Evolutionary conservation across 164 flowering plant species (phyloP).

Genomic region (Taxillus chinensis): DNA sequence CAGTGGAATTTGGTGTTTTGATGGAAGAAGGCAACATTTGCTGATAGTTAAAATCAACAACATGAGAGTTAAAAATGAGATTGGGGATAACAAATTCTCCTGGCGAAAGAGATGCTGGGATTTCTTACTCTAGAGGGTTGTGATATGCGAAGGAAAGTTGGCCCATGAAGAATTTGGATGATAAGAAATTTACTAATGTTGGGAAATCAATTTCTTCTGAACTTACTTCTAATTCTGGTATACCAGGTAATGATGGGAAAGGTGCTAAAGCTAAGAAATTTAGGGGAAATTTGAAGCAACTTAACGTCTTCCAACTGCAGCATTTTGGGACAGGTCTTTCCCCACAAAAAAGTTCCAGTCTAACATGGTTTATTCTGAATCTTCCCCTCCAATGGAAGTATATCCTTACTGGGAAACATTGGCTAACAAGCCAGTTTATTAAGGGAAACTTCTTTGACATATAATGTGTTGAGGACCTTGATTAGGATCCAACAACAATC

Average conservation of each 20-base stretch:
- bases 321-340: constrained; percentile 23
- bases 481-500: too few species aligned
- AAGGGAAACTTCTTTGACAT: constrained; percentile 41
- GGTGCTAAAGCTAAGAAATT: constrained; percentile 27
- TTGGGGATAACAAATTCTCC: too few species aligned
- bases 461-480: too few species aligned
- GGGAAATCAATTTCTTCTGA: constrained; percentile 13
- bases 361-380: constrained; percentile 33
- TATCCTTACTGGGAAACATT: constrained; percentile 63
- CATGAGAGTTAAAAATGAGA: constrained; percentile 25
- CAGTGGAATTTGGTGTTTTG: constrained; percentile 7
- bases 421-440: constrained; percentile 23
- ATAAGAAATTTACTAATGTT: constrained; percentile 2
- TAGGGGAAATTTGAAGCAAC: too few species aligned
- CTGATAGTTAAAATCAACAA: constrained; percentile 20
- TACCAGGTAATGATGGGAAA: constrained; percentile 15
- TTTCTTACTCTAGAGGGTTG: constrained; percentile 13
- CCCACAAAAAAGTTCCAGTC: constrained; percentile 22
- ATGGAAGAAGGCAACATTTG: constrained; percentile 12
- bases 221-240: constrained; percentile 16
- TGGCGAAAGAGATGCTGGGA: constrained; percentile 5
- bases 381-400: constrained; percentile 81
- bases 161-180: too few species aligned
- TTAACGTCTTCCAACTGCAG: constrained; percentile 1
- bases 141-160: constrained; percentile 8